Conservation (phyloP, 169 alveolate genomes). For the Plasmodium gallinaceum region DNA sequence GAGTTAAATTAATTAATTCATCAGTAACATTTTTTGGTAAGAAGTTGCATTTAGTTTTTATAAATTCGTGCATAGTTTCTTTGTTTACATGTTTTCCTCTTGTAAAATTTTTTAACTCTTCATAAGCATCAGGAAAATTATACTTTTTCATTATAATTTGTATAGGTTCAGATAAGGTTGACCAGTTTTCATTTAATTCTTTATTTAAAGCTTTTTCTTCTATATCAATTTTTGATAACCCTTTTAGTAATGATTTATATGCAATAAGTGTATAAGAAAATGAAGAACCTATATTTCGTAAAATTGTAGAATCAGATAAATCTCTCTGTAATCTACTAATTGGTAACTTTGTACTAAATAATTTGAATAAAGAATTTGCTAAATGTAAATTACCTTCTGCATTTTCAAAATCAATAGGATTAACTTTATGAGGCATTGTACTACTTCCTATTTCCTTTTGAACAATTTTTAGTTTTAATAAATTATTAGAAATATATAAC, state of each 20-base stretch:
- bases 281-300: conserved; percentile 94
- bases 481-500: conserved; percentile 90
- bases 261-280: conserved; percentile 89
- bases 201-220: conserved; percentile 79
- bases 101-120: conserved; percentile 80
- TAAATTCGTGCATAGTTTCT: conserved; percentile 76
- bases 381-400: conserved; percentile 97
- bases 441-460: conserved; percentile 96
- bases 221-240: conserved; percentile 89
- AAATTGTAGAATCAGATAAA: conserved; percentile 95
- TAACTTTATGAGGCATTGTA: conserved; percentile 98
- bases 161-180: conserved; percentile 95
- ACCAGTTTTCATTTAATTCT: conserved; percentile 94
- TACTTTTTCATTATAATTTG: conserved; percentile 92
- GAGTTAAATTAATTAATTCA: conserved; percentile 60
- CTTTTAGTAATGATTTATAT: conserved; percentile 86
- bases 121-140: conserved; percentile 82
- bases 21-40: conserved; percentile 30
- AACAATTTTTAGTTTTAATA: conserved; percentile 78
- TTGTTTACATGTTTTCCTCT: conserved; percentile 75
- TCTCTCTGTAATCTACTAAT: conserved; percentile 96
- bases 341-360: conserved; percentile 92
- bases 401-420: conserved; percentile 97
- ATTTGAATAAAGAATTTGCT: conserved; percentile 90
- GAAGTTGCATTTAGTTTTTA: conserved; percentile 40